Conservation (phyloP, 2,329 filamentous ascomycete species). For the Sclerotinia borealis region DNA sequence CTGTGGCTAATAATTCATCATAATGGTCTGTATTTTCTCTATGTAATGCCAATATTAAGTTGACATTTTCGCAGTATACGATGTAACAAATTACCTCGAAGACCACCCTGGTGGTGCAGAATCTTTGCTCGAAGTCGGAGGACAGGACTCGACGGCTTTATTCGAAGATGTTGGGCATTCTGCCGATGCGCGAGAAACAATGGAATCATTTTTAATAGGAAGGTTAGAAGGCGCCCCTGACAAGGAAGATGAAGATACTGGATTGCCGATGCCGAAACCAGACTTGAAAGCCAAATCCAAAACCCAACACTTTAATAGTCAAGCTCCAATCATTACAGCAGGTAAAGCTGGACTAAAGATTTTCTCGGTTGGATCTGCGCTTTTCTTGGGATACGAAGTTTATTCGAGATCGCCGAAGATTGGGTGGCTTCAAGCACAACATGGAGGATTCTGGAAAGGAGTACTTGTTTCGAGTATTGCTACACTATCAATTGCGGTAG, state of each 20-base stretch:
- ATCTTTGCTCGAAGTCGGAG: constrained; percentile 69
- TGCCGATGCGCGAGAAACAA: constrained; percentile 33
- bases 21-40: constrained; percentile 37
- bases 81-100: constrained; percentile 50
- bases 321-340: constrained; percentile 9
- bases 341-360: constrained; percentile 5
- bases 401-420: constrained; percentile 8
- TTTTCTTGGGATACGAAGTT: constrained; percentile 10
- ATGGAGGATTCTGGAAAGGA: constrained; percentile 24
- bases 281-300: constrained; percentile 6
- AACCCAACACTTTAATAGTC: constrained; percentile 9
- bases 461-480: constrained; percentile 13
- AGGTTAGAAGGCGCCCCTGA: constrained; percentile 13
- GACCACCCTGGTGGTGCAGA: constrained; percentile 71
- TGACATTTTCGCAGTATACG: constrained; percentile 42
- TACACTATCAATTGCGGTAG: constrained; percentile 1
- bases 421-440: constrained; percentile 29
- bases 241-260: constrained; percentile 12
- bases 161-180: constrained; percentile 84
- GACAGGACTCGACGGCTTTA: constrained; percentile 70
- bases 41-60: not conserved
- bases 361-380: constrained; percentile 3
- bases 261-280: constrained; percentile 14
- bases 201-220: constrained; percentile 15
- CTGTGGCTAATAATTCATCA: constrained; percentile 52